Evolutionary conservation across 805 yeast species (phyloP), one percentile per base, ranked within the genome.

Genomic region (Yarrowia deformans): DNA sequence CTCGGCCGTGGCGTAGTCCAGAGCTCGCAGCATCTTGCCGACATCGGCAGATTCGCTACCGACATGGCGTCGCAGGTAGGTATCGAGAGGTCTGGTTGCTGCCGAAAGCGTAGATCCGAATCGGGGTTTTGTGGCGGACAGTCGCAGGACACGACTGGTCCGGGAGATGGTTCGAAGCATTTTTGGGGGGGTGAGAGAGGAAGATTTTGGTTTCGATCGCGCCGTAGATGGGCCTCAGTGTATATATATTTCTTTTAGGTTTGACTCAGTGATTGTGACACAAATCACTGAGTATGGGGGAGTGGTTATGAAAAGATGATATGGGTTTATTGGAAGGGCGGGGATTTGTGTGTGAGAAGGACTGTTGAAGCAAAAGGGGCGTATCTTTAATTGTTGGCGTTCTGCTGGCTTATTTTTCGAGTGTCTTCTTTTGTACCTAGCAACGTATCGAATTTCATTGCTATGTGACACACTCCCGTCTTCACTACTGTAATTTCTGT

Each of bases 31-130:
- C 97, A 94, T 92, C 40, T 79, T 77, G 18, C 79, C 75, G 19
- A 90, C 90, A 72, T 91, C 87, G 0, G 72, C 74, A 0, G 90
- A 88, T 32, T 96, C 92, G 8, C 81, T 73, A 13, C 99, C 99
- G 70, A 94, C 82, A 79, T 95, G 99, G 75, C 98, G 90, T 75
- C 96, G 86, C 63, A 90, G 85, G 79, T 94, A 95, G 1, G 95
- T 88, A 77, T 95, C 99, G 69, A 91, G 82, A 3, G 85, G 84
- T 13, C 45, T 29, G 2, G 69, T 66, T 9, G 69, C 69, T 40
- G 39, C 42, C 3, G 66, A 43, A 5, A 60, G 42, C 13, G 50
- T 34, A 29, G 64, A 56, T 6, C 64, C 64, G 13, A 56, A 56
- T 56, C 64, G 64, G n/a, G 52, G 5, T 23, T 45, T 45, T 42